Evolutionary conservation across 2,329 filamentous ascomycete species (phyloP), one percentile per base, ranked within the genome.

Genomic region (Penicillium oxalicum): DNA sequence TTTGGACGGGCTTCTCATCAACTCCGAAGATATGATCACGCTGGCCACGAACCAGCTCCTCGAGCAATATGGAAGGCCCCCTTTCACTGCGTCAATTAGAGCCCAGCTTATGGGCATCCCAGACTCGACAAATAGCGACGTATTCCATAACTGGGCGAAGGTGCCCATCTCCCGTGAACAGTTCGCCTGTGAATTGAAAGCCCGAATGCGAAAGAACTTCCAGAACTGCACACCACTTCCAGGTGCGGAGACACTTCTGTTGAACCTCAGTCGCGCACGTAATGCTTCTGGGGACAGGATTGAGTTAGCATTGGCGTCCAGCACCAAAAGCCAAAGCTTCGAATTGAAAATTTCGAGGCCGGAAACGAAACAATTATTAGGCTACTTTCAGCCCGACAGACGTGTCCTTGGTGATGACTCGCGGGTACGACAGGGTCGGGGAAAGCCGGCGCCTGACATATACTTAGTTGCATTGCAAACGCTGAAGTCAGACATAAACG

Each of bases 1-100:
- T 51, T 54, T 68, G 49, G 65, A 68, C 41, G 64, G 65, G 2
- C 58, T 64, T 5, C 62, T 68, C 41, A 61, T 67, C 50, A 64
- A 67, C 44, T 60, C 65, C 29, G 65, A 68, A 53, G 65, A 67
- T 51, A 63, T 63, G 28, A 60, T 64, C 28, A 60, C 58, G 26
- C 38, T 40, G 11, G 53, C 51, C n/a, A 54, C 38, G 1, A 59
- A 60, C 37, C 2, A 53, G 9, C 33, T 61, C 5, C 58, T 61
- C 3, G 12, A 49, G 41, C 57, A 57, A n/a, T 57, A 62, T 18
- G 42, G 41, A 7, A 48, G 52, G 5, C 58, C 60, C 13, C 27
- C 42, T 11, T 48, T 61, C 1, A 52, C 37, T 36, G 40, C 9
- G 1, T 54, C 57, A 3, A 58, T 63, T 28, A 45, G 51, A 47